Evolutionary conservation across 2,329 filamentous ascomycete species (phyloP).

Genomic region (Knufia petricola): DNA sequence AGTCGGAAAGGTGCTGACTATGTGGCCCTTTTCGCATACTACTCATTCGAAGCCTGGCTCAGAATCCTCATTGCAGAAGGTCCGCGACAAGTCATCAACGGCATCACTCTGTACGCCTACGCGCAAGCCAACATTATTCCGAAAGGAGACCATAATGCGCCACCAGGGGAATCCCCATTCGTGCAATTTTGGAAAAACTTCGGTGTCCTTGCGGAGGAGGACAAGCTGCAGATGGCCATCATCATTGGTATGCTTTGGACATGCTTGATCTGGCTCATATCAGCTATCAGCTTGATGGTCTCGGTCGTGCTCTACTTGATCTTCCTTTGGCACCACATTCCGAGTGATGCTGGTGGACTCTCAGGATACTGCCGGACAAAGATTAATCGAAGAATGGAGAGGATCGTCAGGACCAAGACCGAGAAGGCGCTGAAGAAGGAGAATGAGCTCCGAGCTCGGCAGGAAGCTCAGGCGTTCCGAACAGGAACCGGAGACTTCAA

Average conservation of each 20-base stretch:
- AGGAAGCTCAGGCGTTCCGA: conserved; percentile 36
- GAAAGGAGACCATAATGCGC: conserved; percentile 41
- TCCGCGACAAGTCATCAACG: conserved; percentile 84
- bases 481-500: conserved; percentile 23
- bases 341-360: conserved; percentile 67
- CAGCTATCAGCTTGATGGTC: conserved; percentile 61
- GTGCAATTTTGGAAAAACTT: conserved; percentile 78
- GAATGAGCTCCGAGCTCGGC: conserved; percentile 45
- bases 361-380: conserved; percentile 84
- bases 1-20: conserved; percentile 87
- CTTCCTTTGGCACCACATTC: conserved; percentile 90
- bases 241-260: conserved; percentile 90
- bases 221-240: conserved; percentile 71
- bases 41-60: conserved; percentile 74
- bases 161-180: conserved; percentile 53
- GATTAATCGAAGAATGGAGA: conserved; percentile 73
- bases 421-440: conserved; percentile 80
- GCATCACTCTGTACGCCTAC: conserved; percentile 75
- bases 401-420: conserved; percentile 77
- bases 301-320: conserved; percentile 71
- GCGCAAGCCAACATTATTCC: conserved; percentile 66
- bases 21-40: conserved; percentile 83
- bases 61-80: conserved; percentile 84
- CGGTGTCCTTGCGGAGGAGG: conserved; percentile 57
- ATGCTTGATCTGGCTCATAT: conserved; percentile 77